Evolutionary conservation across 495 filamentous ascomycete species (phyloP).

Genomic region (Penicillium riverlandense): DNA sequence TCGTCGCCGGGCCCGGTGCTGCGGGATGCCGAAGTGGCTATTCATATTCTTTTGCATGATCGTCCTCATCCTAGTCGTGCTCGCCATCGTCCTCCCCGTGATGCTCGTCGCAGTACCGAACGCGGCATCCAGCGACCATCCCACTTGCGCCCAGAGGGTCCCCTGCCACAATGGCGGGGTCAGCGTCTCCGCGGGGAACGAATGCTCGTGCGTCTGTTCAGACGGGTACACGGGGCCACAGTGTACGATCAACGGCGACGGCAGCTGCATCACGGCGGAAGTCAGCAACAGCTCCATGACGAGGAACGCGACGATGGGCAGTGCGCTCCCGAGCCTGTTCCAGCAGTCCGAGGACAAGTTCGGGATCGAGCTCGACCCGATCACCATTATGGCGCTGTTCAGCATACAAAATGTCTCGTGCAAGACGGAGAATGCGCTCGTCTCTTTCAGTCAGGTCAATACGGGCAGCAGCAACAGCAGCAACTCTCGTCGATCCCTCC

Average conservation of each 20-base stretch:
- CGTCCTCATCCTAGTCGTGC: slow-evolving; percentile 68
- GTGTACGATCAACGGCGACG: slow-evolving; percentile 54
- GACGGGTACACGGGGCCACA: slow-evolving; percentile 77
- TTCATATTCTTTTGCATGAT: slow-evolving; percentile 66
- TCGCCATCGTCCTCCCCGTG: slow-evolving; percentile 80
- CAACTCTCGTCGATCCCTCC: slow-evolving; percentile 19
- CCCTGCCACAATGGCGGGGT: slow-evolving; percentile 78
- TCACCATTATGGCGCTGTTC: slow-evolving; percentile 67
- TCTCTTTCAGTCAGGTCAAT: slow-evolving; percentile 61
- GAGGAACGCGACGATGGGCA: slow-evolving; percentile 72
- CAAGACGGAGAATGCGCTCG: slow-evolving; percentile 72
- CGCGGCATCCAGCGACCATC: slow-evolving; percentile 33
- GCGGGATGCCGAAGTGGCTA: slow-evolving; percentile 76
- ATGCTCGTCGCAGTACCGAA: slow-evolving; percentile 66
- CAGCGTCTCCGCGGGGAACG: slow-evolving; percentile 53
- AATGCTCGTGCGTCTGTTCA: slow-evolving; percentile 80
- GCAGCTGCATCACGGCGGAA: slow-evolving; percentile 64
- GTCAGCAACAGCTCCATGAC: slow-evolving; percentile 42
- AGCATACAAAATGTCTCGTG: slow-evolving; percentile 68
- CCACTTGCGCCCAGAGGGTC: slow-evolving; percentile 43
- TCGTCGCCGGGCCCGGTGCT: slow-evolving; percentile 41
- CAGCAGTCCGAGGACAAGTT: slow-evolving; percentile 57
- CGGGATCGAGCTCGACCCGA: slow-evolving; percentile 61
- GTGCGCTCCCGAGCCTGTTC: slow-evolving; percentile 67
- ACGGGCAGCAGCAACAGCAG: slow-evolving; percentile 6